A percentile compares a stretch with the other conserved stretches of the same genome.
phyloP scores from a whole-genome alignment of 805 yeast species.

The Starmerella gropengiesseri region DNA sequence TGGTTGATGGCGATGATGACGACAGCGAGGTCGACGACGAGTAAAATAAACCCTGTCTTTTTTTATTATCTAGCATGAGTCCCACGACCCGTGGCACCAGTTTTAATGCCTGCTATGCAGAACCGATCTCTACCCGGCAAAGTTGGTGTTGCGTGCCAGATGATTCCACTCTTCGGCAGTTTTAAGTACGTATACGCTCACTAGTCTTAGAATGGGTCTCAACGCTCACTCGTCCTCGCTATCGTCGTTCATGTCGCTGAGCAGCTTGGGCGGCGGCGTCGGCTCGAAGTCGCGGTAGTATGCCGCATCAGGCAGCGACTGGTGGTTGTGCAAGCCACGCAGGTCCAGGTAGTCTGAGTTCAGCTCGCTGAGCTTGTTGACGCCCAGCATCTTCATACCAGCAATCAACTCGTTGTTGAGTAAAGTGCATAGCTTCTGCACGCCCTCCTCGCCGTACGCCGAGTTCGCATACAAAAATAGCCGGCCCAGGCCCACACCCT shows the following conservation, averaged over 20 bases:
- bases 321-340: constrained; percentile 32
- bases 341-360: constrained; percentile 52
- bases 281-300: constrained; percentile 9
- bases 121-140: too few species aligned
- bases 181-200: not conserved
- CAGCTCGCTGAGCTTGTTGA: constrained; percentile 48
- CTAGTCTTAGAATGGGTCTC: not conserved
- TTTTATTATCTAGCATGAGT: not conserved
- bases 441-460: constrained; percentile 69
- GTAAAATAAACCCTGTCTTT: constrained; percentile 12
- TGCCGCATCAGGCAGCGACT: not conserved
- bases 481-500: constrained; percentile 63
- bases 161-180: too few species aligned
- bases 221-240: not conserved
- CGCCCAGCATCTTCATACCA: constrained; percentile 75
- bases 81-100: constrained; percentile 5
- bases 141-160: too few species aligned
- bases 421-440: constrained; percentile 49
- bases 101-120: too few species aligned
- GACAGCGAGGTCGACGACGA: constrained; percentile 35
- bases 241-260: not conserved
- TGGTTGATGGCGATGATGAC: constrained; percentile 70
- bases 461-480: constrained; percentile 68
- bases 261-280: constrained; percentile 4
- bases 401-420: constrained; percentile 58